phyloP scores from a whole-genome alignment of 2,329 filamentous ascomycete species.

The Myriosclerotinia curreyana region DNA sequence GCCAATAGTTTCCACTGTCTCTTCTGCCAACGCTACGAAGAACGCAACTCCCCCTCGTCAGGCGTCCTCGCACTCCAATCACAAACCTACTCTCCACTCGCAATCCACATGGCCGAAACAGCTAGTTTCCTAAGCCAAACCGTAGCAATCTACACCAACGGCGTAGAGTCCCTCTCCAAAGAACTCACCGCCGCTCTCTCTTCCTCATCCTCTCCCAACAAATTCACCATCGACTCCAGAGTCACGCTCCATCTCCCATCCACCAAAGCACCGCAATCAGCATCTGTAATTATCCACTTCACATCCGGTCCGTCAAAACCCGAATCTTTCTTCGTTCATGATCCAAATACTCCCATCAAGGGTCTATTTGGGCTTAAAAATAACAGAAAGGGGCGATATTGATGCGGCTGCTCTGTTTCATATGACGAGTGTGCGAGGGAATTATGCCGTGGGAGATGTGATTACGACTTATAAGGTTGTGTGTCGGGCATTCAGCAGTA shows the following conservation, averaged over 20 bases:
- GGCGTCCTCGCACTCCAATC: neutral
- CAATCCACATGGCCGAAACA: neutral
- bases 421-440: conserved; percentile 9
- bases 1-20: too few species aligned
- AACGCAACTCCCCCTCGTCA: neutral
- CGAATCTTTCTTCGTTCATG: neutral
- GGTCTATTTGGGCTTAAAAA: conserved; percentile 10
- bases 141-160: neutral
- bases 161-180: neutral
- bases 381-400: conserved; percentile 6
- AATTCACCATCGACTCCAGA: neutral
- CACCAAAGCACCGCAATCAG: neutral
- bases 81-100: neutral
- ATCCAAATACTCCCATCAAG: neutral
- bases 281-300: neutral
- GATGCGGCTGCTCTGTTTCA: conserved; percentile 14
- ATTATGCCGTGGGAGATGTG: conserved; percentile 14
- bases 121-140: neutral
- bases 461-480: neutral
- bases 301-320: neutral
- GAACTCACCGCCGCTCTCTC: neutral
- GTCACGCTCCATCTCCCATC: too few species aligned
- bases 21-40: too few species aligned
- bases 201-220: neutral
- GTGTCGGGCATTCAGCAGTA: neutral